Conservation (phyloP, 306 rosid genomes). For the Begonia masoniana region DNA sequence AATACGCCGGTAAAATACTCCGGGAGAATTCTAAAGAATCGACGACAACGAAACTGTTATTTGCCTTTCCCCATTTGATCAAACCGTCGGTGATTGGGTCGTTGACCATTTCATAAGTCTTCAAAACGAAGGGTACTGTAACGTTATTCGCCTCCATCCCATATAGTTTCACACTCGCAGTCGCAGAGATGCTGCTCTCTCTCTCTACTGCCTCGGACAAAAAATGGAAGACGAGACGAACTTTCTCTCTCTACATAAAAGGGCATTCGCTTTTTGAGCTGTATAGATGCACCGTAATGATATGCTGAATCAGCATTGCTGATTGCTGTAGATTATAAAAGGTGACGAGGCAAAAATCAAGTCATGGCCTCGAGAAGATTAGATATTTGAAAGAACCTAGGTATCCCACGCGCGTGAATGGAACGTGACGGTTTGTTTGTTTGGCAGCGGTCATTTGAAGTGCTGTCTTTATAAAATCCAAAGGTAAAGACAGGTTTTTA, state of each 20-base stretch:
- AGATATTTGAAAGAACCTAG: too few relatives aligned
- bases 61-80: constrained; percentile 59
- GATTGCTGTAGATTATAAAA: too few relatives aligned
- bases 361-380: too few relatives aligned
- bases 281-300: constrained; percentile 16
- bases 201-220: neutral
- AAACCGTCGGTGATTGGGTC: constrained; percentile 56
- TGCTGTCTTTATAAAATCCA: too few relatives aligned
- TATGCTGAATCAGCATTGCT: too few relatives aligned
- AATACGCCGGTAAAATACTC: constrained; percentile 54
- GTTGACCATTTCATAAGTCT: constrained; percentile 81
- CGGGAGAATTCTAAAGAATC: constrained; percentile 67
- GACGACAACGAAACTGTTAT: constrained; percentile 80
- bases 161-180: neutral
- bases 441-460: too few relatives aligned
- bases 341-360: too few relatives aligned
- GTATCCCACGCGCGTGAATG: too few relatives aligned
- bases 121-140: constrained; percentile 74
- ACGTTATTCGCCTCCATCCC: constrained; percentile 50
- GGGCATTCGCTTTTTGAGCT: neutral
- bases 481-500: too few relatives aligned
- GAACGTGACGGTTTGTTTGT: too few relatives aligned
- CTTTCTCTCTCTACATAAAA: neutral
- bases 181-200: constrained; percentile 8
- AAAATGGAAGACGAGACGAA: too few relatives aligned